phyloP scores from a whole-genome alignment of 2,329 filamentous ascomycete genomes.

The Fusarium nygamai region DNA sequence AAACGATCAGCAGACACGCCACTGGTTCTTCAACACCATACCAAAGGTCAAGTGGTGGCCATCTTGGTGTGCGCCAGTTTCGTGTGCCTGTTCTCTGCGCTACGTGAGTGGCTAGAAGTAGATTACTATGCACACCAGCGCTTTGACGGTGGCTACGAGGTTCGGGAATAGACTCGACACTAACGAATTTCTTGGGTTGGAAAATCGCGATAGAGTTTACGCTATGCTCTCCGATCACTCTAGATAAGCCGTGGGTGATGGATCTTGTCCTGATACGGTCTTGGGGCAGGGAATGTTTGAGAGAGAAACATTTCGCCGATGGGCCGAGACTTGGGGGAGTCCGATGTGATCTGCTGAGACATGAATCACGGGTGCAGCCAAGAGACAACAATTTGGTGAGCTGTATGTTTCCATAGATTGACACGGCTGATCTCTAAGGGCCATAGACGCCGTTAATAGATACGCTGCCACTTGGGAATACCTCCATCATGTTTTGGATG shows the following conservation, averaged over 20 bases:
- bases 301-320: neutral
- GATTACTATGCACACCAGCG: neutral
- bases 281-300: neutral
- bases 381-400: accelerated
- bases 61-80: neutral
- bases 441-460: accelerated
- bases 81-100: neutral
- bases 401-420: too few relatives aligned
- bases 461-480: neutral
- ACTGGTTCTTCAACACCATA: neutral
- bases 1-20: neutral
- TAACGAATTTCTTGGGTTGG: accelerated
- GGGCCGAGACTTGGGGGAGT: neutral
- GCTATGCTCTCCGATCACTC: accelerated
- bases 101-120: accelerated
- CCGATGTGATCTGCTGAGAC: neutral
- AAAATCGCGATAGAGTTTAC: neutral
- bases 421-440: too few relatives aligned
- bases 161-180: neutral
- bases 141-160: neutral
- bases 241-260: neutral
- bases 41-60: neutral
- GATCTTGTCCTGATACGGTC: neutral
- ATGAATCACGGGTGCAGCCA: neutral
- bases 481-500: accelerated